These are phyloP conservation scores for Starmerella ratchasimensis DNA, from an alignment of 805 yeast genomes.

Conservation along the genomic window DNA sequence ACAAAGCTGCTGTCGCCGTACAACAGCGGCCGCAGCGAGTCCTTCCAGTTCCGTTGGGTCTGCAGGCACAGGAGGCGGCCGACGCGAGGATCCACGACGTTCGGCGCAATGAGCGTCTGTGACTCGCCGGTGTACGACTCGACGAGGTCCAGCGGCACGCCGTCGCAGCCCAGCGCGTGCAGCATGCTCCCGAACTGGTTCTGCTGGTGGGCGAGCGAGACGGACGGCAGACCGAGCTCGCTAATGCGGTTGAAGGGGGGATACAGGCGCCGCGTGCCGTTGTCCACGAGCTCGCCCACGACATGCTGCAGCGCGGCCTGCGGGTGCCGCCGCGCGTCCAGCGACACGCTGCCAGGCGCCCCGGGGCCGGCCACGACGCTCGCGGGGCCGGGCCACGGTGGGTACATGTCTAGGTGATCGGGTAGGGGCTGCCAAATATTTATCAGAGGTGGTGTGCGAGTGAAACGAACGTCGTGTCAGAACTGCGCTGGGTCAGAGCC, in stretches of 20 bases:
- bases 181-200: background rate
- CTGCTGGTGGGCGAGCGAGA: background rate
- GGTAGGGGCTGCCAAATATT: too few relatives aligned
- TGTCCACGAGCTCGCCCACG: conserved; percentile 1
- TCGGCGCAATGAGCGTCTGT: conserved; percentile 4
- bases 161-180: conserved; percentile 1
- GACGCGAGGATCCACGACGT: conserved; percentile 9
- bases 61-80: conserved; percentile 13
- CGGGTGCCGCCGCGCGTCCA: conserved; percentile 1
- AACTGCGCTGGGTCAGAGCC: too few relatives aligned
- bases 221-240: background rate
- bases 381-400: conserved; percentile 13
- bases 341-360: conserved; percentile 10
- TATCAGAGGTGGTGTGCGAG: too few relatives aligned
- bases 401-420: too few relatives aligned
- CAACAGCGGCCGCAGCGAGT: background rate
- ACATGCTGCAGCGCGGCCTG: conserved; percentile 7
- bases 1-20: conserved; percentile 15
- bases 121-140: conserved; percentile 7
- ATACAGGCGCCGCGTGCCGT: conserved; percentile 3
- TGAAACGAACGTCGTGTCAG: too few relatives aligned
- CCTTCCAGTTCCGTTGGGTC: too few relatives aligned
- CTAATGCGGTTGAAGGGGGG: background rate
- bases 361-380: conserved; percentile 10
- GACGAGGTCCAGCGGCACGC: conserved; percentile 1